Conservation (phyloP, 345 rosid genomes). For the Raphanus raphanistrum region DNA sequence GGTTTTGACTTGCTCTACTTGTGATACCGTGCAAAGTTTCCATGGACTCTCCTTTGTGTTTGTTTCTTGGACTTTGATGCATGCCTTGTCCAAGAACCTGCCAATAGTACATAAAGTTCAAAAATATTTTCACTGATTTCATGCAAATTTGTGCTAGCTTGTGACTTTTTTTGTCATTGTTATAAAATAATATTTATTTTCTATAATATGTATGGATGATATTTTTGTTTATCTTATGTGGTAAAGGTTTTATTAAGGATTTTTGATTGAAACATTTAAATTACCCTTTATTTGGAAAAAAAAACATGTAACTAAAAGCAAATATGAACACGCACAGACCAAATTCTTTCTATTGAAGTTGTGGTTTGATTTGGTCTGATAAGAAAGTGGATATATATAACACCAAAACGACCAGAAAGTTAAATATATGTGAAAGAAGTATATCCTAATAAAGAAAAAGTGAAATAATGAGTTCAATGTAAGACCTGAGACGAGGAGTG, state of each 20-base stretch:
- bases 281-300: background rate
- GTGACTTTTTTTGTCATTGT: conserved; percentile 18
- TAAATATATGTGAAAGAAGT: background rate
- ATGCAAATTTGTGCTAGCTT: background rate
- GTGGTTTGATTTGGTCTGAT: background rate
- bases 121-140: background rate
- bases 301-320: background rate
- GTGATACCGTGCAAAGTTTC: conserved; percentile 76
- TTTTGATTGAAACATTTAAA: background rate
- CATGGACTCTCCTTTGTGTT: conserved; percentile 69
- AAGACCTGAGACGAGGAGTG: conserved; percentile 73
- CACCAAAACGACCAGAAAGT: conserved; percentile 17
- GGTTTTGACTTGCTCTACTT: conserved; percentile 87
- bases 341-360: background rate
- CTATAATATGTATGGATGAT: background rate
- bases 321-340: background rate
- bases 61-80: conserved; percentile 60
- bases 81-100: conserved; percentile 94
- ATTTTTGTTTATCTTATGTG: background rate
- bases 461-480: conserved; percentile 17
- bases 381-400: conserved; percentile 6
- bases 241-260: background rate
- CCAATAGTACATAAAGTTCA: background rate
- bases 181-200: background rate
- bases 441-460: background rate